Percentiles rank a stretch among this genome's conserved stretches.
Evolutionary conservation across 2,329 filamentous ascomycete species (phyloP).

Genomic region (Fusarium chaquense): DNA sequence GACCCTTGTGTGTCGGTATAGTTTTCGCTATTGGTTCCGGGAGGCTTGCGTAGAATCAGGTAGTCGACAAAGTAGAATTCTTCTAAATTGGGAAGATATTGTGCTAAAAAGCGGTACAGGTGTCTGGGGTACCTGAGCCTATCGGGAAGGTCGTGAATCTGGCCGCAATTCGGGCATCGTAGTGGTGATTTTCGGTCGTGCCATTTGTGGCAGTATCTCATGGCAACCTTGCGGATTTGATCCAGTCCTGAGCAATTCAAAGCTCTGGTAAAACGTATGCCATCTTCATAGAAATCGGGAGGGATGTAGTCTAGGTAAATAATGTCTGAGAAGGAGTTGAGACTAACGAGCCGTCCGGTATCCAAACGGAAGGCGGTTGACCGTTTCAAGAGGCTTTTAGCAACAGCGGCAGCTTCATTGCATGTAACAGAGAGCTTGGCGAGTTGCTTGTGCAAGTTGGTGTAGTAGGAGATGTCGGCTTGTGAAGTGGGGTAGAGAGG

Average conservation of each 20-base stretch:
- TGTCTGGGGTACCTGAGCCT: slow-evolving; percentile 54
- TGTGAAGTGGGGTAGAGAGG: slow-evolving; percentile 47
- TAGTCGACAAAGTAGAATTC: slow-evolving; percentile 61
- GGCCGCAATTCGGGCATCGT: slow-evolving; percentile 53
- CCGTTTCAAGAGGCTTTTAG: slow-evolving; percentile 37
- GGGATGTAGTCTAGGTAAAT: slow-evolving; percentile 54
- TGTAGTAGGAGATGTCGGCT: slow-evolving; percentile 53
- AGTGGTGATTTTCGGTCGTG: slow-evolving; percentile 45
- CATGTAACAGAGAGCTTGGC: slow-evolving; percentile 46
- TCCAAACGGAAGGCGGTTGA: slow-evolving; percentile 44
- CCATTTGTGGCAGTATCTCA: slow-evolving; percentile 59
- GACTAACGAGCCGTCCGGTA: slow-evolving; percentile 48
- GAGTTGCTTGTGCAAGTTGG: slow-evolving; percentile 47
- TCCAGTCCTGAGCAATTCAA: slow-evolving; percentile 49
- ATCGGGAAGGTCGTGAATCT: slow-evolving; percentile 45
- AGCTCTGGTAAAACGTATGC: slow-evolving; percentile 45
- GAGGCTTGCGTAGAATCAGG: slow-evolving; percentile 52
- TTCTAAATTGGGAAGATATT: slow-evolving; percentile 57
- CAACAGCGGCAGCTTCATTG: slow-evolving; percentile 44
- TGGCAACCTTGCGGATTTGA: slow-evolving; percentile 55
- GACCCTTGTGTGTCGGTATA: neutral
- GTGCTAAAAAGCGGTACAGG: slow-evolving; percentile 58
- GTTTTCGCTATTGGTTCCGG: neutral
- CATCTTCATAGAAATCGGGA: slow-evolving; percentile 44
- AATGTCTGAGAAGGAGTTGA: slow-evolving; percentile 49